Evolutionary conservation across 139 green algal genomes (phyloP).

Genomic region (Pleodorina starrii): DNA sequence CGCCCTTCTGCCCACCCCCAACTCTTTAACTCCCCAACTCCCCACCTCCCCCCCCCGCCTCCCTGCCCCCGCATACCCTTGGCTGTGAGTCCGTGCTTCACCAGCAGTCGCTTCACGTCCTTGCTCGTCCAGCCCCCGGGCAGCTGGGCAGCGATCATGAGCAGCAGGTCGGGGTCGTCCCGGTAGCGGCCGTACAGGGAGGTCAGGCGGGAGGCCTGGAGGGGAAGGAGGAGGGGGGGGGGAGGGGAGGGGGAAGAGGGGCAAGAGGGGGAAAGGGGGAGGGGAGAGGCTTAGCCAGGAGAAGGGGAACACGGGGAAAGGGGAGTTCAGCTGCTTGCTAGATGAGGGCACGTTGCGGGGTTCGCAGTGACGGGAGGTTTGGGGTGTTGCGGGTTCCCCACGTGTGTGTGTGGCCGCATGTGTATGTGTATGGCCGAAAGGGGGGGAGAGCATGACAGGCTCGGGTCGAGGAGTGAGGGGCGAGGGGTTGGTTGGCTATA

Average conservation of each 20-base stretch:
- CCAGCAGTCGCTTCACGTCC: conserved; percentile 38
- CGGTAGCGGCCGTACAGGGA: conserved; percentile 48
- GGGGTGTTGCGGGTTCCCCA: no score
- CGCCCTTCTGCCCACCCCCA: background rate
- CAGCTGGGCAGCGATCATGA: conserved; percentile 52
- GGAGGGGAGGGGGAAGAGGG: background rate
- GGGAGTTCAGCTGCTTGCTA: no score
- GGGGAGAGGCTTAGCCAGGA: no score
- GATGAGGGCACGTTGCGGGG: no score
- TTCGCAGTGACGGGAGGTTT: no score
- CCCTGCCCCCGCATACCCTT: background rate
- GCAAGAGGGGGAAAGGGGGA: background rate
- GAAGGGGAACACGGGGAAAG: no score
- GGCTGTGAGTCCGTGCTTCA: conserved; percentile 43
- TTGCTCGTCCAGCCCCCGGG: conserved; percentile 48
- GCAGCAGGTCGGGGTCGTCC: conserved; percentile 35
- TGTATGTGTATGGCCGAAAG: no score
- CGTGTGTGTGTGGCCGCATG: no score
- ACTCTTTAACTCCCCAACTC: background rate
- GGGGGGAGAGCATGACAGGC: no score
- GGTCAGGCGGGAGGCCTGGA: conserved; percentile 33
- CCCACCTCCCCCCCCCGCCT: background rate
- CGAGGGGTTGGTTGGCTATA: no score
- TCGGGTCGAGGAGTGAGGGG: no score
- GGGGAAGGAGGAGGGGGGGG: background rate